Conservation (phyloP, 805 yeast genomes). For the Maudiozyma bulderi region DNA sequence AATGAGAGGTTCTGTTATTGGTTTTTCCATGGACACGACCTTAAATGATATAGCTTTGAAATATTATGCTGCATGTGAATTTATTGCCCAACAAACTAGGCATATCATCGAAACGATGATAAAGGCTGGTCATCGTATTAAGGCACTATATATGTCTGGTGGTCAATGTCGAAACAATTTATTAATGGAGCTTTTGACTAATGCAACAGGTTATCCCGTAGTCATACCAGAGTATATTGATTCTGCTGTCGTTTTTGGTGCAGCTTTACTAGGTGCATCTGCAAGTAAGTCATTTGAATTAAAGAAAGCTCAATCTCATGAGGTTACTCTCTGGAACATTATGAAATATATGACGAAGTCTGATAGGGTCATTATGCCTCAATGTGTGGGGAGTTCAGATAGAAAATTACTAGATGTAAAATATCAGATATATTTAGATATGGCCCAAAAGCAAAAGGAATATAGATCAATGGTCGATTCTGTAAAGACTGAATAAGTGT, state of each 20-base stretch:
- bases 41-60: slow-evolving; percentile 76
- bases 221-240: slow-evolving; percentile 91
- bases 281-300: slow-evolving; percentile 62
- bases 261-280: slow-evolving; percentile 89
- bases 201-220: slow-evolving; percentile 85
- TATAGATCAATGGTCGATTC: slow-evolving; percentile 64
- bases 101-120: slow-evolving; percentile 87
- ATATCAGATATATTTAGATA: slow-evolving; percentile 79
- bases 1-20: slow-evolving; percentile 88
- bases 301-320: slow-evolving; percentile 19
- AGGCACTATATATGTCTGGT: slow-evolving; percentile 80
- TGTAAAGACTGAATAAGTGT: slow-evolving; percentile 1
- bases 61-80: slow-evolving; percentile 91
- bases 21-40: slow-evolving; percentile 84
- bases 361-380: slow-evolving; percentile 71
- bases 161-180: slow-evolving; percentile 93
- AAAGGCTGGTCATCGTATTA: slow-evolving; percentile 64
- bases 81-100: slow-evolving; percentile 93
- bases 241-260: slow-evolving; percentile 93
- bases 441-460: slow-evolving; percentile 69
- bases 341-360: slow-evolving; percentile 80
- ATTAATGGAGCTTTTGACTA: slow-evolving; percentile 82
- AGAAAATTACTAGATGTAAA: slow-evolving; percentile 64
- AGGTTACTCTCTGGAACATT: slow-evolving; percentile 64
- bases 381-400: slow-evolving; percentile 47